Evolutionary conservation across 1,284 basidiomycete genomes (phyloP).

Genomic region (Earliella scabrosa): DNA sequence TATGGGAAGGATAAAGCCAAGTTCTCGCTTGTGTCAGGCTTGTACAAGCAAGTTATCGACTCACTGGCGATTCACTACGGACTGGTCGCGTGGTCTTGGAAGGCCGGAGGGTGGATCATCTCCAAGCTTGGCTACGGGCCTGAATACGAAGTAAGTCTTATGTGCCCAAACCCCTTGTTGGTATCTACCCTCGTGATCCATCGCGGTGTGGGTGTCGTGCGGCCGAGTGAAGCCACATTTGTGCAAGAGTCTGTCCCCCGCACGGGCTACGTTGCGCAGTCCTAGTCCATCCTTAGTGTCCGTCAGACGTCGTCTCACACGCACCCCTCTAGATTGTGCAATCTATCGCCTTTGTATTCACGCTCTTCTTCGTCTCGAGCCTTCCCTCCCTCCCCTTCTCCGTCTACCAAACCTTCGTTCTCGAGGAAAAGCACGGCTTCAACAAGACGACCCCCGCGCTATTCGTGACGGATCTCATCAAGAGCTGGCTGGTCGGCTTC

Average conservation of each 20-base stretch:
- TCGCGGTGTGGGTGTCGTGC: no score
- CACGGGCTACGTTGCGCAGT: no score
- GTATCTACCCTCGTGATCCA: no score
- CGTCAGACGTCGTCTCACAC: no score
- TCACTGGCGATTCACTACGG: constrained; percentile 76
- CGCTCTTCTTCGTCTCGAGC: no score
- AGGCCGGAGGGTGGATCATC: constrained; percentile 54
- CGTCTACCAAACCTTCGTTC: constrained; percentile 37
- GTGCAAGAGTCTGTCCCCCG: no score
- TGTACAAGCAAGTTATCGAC: constrained; percentile 77
- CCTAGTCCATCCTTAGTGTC: no score
- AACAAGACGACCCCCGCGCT: constrained; percentile 88
- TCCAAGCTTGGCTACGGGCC: constrained; percentile 61
- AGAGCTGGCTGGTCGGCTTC: constrained; percentile 77
- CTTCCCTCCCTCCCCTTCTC: no score
- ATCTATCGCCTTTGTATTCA: constrained; percentile 30
- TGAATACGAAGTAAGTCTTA: constrained; percentile 65
- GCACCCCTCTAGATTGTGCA: no score
- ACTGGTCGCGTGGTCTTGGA: constrained; percentile 85
- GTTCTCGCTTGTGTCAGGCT: constrained; percentile 75
- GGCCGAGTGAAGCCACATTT: no score
- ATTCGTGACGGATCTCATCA: constrained; percentile 82
- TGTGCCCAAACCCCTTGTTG: no score
- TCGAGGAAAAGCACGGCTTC: constrained; percentile 96
- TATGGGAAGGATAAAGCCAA: constrained; percentile 95